Evolutionary conservation across 768 basidiomycete species (phyloP).

Genomic region (Roridomyces roridus): DNA sequence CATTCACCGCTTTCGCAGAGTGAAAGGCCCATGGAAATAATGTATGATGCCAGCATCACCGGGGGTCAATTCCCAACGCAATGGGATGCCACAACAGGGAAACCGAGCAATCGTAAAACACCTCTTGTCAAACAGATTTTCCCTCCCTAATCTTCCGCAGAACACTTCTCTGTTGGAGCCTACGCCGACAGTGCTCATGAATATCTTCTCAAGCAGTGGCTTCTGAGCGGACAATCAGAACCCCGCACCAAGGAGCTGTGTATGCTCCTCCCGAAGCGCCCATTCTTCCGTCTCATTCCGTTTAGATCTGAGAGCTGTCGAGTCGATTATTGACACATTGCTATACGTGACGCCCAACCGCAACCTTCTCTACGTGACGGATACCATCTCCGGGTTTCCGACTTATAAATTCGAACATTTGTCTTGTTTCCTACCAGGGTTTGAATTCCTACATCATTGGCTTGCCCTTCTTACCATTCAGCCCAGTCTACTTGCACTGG

Average conservation of each 20-base stretch:
- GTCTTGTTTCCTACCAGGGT: slow-evolving; percentile 75
- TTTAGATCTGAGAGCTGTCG: slow-evolving; percentile 53
- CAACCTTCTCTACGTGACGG: slow-evolving; percentile 69
- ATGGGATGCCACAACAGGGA: slow-evolving; percentile 55
- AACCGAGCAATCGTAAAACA: slow-evolving; percentile 49
- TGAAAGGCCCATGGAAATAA: slow-evolving; percentile 53
- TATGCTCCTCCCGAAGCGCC: slow-evolving; percentile 34
- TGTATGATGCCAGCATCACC: slow-evolving; percentile 48
- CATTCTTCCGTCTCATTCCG: not conserved
- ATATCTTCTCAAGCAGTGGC: slow-evolving; percentile 70
- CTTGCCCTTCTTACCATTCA: no score
- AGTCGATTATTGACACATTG: slow-evolving; percentile 61
- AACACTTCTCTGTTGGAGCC: slow-evolving; percentile 59
- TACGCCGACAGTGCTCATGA: slow-evolving; percentile 70
- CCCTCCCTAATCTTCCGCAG: slow-evolving; percentile 32
- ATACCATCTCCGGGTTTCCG: slow-evolving; percentile 41
- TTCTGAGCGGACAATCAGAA: slow-evolving; percentile 55
- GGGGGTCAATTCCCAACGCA: slow-evolving; percentile 61
- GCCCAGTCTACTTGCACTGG: slow-evolving; percentile 66
- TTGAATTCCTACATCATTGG: no score
- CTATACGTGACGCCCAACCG: slow-evolving; percentile 63
- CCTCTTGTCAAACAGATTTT: not conserved
- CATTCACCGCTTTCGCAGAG: slow-evolving; percentile 51
- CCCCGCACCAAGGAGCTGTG: slow-evolving; percentile 56
- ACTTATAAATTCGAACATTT: slow-evolving; percentile 66